These are phyloP conservation scores for Fraxinus pennsylvanica DNA, from an alignment of 257 asterid species.

Conservation along the genomic window DNA sequence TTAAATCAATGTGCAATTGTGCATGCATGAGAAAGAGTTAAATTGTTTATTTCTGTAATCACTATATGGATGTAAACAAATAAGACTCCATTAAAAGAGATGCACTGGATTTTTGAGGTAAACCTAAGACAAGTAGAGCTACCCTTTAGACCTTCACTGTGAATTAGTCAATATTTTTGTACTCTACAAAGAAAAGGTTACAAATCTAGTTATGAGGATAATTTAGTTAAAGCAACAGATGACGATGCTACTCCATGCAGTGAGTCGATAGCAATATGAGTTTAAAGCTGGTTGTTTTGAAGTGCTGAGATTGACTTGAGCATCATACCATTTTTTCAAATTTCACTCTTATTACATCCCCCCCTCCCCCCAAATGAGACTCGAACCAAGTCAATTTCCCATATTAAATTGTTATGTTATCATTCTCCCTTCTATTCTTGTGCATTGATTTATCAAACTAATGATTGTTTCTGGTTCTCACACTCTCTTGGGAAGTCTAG, in stretches of 20 bases:
- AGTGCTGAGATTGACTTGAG: neutral
- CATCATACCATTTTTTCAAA: neutral
- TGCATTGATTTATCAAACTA: constrained; percentile 20
- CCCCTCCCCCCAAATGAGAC: too few relatives aligned
- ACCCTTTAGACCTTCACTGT: neutral
- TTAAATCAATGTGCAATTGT: constrained; percentile 5
- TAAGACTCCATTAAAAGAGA: neutral
- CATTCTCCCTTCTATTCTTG: constrained; percentile 12
- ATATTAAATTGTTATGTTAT: neutral
- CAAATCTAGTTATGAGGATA: neutral
- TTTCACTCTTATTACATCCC: too few relatives aligned
- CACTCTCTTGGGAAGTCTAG: constrained; percentile 47
- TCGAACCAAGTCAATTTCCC: neutral
- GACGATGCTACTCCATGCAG: neutral
- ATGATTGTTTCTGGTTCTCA: constrained; percentile 25
- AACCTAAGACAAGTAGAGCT: neutral
- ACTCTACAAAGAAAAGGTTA: neutral
- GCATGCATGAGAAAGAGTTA: constrained; percentile 14
- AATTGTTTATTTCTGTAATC: constrained; percentile 8
- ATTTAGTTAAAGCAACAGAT: constrained; percentile 10
- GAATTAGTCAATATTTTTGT: neutral
- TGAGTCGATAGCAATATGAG: neutral
- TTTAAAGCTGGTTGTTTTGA: constrained; percentile 9
- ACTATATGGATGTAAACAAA: neutral
- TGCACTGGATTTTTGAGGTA: constrained; percentile 1